A percentile compares a stretch with the other conserved stretches of the same genome.
Evolutionary conservation across 179 eudicot species (phyloP).

Genomic region (Corrigiola litoralis): DNA sequence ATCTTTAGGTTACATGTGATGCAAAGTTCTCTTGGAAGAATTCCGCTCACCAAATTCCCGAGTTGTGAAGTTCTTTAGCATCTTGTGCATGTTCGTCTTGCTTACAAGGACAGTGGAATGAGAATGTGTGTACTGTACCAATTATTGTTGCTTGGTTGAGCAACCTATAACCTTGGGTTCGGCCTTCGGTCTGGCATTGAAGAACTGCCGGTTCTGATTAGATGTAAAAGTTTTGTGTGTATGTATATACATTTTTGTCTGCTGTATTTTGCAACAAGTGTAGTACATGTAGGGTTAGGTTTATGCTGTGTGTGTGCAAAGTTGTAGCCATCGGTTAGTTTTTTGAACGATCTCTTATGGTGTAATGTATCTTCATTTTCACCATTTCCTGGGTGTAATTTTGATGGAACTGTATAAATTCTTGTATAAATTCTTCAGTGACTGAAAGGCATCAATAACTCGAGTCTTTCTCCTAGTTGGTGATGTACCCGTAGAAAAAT

Average conservation of each 20-base stretch:
- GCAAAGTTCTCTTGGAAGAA: background rate
- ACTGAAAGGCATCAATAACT: background rate
- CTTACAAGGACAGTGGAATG: background rate
- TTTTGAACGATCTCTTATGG: background rate
- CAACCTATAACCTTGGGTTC: constrained; percentile 3
- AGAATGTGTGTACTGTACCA: constrained; percentile 9
- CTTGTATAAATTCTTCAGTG: background rate
- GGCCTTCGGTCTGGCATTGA: background rate
- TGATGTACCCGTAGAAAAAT: too few species aligned
- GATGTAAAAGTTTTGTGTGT: background rate
- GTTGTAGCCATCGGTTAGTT: constrained; percentile 3
- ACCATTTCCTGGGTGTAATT: background rate
- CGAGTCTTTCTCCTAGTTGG: too few species aligned
- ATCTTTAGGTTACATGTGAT: background rate
- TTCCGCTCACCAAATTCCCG: constrained; percentile 13
- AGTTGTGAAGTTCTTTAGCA: constrained; percentile 14
- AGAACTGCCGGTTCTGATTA: background rate
- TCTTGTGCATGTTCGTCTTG: background rate
- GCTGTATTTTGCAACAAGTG: constrained; percentile 11
- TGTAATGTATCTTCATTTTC: background rate
- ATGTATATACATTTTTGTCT: constrained; percentile 17
- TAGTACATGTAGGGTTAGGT: constrained; percentile 14
- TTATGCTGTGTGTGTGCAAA: constrained; percentile 10
- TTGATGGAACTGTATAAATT: background rate
- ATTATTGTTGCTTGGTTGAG: constrained; percentile 19